Conservation (phyloP, 352 stramenopile species). For the Globisporangium cederbergense region DNA sequence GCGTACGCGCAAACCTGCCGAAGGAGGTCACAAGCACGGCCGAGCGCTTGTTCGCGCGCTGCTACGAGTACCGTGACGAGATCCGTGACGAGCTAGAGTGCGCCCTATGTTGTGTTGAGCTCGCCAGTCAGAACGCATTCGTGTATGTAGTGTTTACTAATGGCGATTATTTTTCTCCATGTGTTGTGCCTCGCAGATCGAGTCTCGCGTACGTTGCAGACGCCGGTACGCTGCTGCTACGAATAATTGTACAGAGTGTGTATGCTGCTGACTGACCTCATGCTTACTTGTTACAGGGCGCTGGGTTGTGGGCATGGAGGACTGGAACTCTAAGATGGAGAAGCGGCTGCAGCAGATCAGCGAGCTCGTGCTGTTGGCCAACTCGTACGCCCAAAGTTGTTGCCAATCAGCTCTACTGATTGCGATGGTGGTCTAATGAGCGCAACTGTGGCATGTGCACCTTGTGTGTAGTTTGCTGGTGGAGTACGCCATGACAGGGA, state of each 20-base stretch:
- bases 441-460: neutral
- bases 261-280: neutral
- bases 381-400: constrained; percentile 28
- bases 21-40: constrained; percentile 54
- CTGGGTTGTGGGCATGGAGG: constrained; percentile 80
- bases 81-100: constrained; percentile 83
- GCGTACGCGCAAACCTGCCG: constrained; percentile 57
- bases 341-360: constrained; percentile 76
- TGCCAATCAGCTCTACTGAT: neutral
- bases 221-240: constrained; percentile 22
- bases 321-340: constrained; percentile 88
- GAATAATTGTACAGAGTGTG: neutral
- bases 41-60: constrained; percentile 56
- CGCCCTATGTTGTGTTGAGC: constrained; percentile 12
- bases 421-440: neutral
- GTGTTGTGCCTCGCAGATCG: constrained; percentile 26
- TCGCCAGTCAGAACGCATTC: too few species aligned
- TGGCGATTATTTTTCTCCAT: neutral
- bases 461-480: constrained; percentile 38
- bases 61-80: constrained; percentile 81
- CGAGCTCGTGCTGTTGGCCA: constrained; percentile 76
- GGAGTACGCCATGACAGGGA: constrained; percentile 68
- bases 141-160: neutral
- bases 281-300: constrained; percentile 27
- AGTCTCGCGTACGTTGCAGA: constrained; percentile 69